phyloP scores from a whole-genome alignment of 2,329 filamentous ascomycete species.

The Botrytis elliptica region DNA sequence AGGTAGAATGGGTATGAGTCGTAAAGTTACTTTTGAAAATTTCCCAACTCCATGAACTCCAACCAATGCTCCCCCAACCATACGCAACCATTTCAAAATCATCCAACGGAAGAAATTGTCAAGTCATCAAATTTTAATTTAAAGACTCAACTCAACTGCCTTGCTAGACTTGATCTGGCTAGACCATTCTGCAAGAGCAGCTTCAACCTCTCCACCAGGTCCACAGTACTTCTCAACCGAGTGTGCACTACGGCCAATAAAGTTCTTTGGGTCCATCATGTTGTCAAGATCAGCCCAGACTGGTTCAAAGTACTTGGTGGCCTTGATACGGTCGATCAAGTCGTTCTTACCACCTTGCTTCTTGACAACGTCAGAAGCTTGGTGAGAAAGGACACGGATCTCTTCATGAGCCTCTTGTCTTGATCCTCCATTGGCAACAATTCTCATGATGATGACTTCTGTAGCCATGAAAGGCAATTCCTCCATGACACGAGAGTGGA shows the following conservation, averaged over 20 bases:
- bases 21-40: conserved; percentile 7
- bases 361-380: conserved; percentile 73
- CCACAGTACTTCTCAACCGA: conserved; percentile 51
- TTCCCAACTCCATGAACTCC: conserved; percentile 15
- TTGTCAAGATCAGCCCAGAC: conserved; percentile 67
- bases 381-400: conserved; percentile 77
- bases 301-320: conserved; percentile 70
- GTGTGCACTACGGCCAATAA: conserved; percentile 55
- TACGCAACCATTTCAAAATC: not conserved
- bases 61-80: conserved; percentile 9
- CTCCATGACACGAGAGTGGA: conserved; percentile 64
- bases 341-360: conserved; percentile 69
- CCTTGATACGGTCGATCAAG: conserved; percentile 73
- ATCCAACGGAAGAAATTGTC: not conserved
- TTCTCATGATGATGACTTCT: conserved; percentile 72
- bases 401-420: conserved; percentile 84
- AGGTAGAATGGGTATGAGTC: conserved; percentile 14
- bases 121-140: not conserved
- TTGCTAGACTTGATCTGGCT: conserved; percentile 34
- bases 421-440: conserved; percentile 67
- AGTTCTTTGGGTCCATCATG: conserved; percentile 63
- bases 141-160: conserved; percentile 30
- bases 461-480: conserved; percentile 89
- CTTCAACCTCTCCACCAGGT: conserved; percentile 48
- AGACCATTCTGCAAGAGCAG: conserved; percentile 49